A percentile compares a stretch with the other conserved stretches of the same genome.
Evolutionary conservation across 306 rosid genomes (phyloP).

Genomic region (Cicer chorassanicum): DNA sequence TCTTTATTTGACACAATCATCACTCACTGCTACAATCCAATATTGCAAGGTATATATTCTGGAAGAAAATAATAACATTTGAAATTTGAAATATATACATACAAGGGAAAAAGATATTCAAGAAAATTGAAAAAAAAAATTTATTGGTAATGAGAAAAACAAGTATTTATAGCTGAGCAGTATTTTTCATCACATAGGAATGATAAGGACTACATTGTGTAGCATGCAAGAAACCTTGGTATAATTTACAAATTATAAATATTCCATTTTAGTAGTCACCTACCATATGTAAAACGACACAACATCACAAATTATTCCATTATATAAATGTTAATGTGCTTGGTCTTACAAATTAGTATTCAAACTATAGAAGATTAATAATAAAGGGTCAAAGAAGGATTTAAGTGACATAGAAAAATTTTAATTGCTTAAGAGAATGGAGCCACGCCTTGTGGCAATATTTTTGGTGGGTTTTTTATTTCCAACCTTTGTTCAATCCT

Average conservation of each 20-base stretch:
- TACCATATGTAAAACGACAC: slow-evolving; percentile 59
- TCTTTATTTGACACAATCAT: background rate
- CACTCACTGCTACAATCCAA: too few species aligned
- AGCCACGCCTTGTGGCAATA: slow-evolving; percentile 47
- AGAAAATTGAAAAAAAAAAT: slow-evolving; percentile 25
- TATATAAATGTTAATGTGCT: slow-evolving; percentile 44
- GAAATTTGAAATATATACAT: background rate
- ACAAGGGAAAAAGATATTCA: slow-evolving; percentile 20
- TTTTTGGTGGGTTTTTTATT: slow-evolving; percentile 54
- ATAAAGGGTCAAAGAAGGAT: slow-evolving; percentile 33
- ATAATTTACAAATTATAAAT: background rate
- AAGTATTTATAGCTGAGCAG: slow-evolving; percentile 49
- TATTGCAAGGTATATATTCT: too few species aligned
- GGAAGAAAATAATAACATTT: slow-evolving; percentile 5
- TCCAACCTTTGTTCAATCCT: slow-evolving; percentile 51
- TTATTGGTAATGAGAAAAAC: slow-evolving; percentile 18
- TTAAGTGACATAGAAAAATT: slow-evolving; percentile 29
- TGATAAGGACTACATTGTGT: slow-evolving; percentile 47
- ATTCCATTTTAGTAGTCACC: slow-evolving; percentile 50
- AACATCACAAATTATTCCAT: slow-evolving; percentile 45
- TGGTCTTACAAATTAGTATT: slow-evolving; percentile 32
- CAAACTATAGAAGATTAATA: slow-evolving; percentile 24
- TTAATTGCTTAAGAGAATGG: slow-evolving; percentile 44
- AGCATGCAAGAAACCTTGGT: slow-evolving; percentile 65
- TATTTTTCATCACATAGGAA: slow-evolving; percentile 51